Base-by-base conservation (phyloP, 805 yeast species). In the Komagataella populi region DNA sequence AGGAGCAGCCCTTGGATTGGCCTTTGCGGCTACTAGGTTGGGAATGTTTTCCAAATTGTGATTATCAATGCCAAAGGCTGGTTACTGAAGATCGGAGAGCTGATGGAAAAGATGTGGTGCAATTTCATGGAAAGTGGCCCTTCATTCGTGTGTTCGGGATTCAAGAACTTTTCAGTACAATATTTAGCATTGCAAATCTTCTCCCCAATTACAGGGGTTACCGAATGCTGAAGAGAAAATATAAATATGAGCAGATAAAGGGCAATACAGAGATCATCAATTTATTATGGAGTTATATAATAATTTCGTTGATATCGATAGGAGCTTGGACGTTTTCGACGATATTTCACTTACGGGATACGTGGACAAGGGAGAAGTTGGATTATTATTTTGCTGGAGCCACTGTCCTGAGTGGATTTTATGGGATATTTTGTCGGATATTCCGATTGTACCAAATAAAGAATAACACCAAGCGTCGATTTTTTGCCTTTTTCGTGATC, bases 81-180 rank as follows among this genome's bases (percentile, higher is more conserved):
- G 70, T 91, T 47, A 89, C 96, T 0, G 59, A 61, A 1, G 69
- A 76, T 44, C 70, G 96, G 20, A 65, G 68, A 14, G 56, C 52
- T 0, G 56, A 66, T 2, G 71, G 73, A n/a, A 72, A 75, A 53
- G 82, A 80, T 52, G 69, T 87, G 0, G 74, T 74, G 45, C 99
- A 93, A 64, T 93, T 87, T 67, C 96, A 93, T 65, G 99, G 99
- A 0, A 93, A 93, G 68, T 93, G 99, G 99, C 98, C 98, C 2
- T 93, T 93, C 60, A 55, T 71, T 16, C 73, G 99, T 49, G 61
- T 85, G 0, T 66, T 74, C n/a, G 95, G 95, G 0, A 70, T 84
- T 10, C 99, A 93, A 64, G 99, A 93, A 63, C 68, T 88, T 0
- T 86, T 83, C 22, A 83, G 95, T 12, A 81, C 85, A 1, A 18